Base-by-base conservation (phyloP, 2,329 filamentous ascomycete species). In the Ophiostoma sp. region DNA sequence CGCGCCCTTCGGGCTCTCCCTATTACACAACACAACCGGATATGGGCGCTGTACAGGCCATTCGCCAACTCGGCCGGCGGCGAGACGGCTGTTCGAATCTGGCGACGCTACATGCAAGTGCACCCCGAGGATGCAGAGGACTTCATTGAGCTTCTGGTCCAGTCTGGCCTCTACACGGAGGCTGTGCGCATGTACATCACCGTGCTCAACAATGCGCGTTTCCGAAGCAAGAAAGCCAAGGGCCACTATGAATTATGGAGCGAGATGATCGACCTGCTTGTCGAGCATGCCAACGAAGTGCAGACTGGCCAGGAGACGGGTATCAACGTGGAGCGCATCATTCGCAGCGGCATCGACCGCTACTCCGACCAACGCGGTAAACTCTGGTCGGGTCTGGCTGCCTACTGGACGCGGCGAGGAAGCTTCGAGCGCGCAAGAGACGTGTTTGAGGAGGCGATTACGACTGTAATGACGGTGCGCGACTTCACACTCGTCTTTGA, bases 401-500 rank as follows among this genome's bases (percentile, higher is more conserved):
- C 94, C 3, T 99, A 98, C 79, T 98, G 94, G 92, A 96, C 96
- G 76, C 92, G 92, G 69, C 88, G 89, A 76, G 93, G 93, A 62
- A 93, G 90, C 75, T 98, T 97, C 75, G 96, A 98, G 79, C 89
- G 89, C 70, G 93, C 95, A 14, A 84, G 96, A 72, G 95, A 99
- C 77, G 84, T 96, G 3, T 98, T 97, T 73, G 95, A 99, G 78
- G 93, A 98, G 78, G 96, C 92, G 62, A 92, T 98, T 72, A 97
- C 92, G 11, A 98, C 94, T 1, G 96, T 97, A 71, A 98, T 98
- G 94, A 99, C 95, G 2, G 93, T 99, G 62, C 89, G 95, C 68
- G 95, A 99, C 79, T 99, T 99, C 76, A 96, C 93, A 0, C 86
- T 98, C 68, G 89, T 98, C 63, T 99, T 99, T 74, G 95, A 99